Evolutionary conservation across 2,329 filamentous ascomycete genomes (phyloP).

Genomic region (Hyphodiscus sp.): DNA sequence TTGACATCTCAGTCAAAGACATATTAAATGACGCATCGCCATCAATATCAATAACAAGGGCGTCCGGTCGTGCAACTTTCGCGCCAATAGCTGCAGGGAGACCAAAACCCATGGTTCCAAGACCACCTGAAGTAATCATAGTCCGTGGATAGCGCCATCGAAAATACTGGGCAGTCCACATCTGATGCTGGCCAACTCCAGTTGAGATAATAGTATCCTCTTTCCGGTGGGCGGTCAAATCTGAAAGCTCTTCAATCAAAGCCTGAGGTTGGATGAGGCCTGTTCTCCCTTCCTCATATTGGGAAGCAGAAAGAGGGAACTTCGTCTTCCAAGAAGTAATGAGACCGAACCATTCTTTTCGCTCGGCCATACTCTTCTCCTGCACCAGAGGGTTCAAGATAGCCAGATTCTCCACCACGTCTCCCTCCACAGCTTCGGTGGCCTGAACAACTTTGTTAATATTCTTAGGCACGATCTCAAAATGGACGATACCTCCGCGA

Average conservation of each 20-base stretch:
- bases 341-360: slow-evolving; percentile 82
- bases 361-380: slow-evolving; percentile 52
- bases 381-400: slow-evolving; percentile 68
- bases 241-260: slow-evolving; percentile 82
- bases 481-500: slow-evolving; percentile 92
- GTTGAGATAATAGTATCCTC: slow-evolving; percentile 83
- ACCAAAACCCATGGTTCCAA: slow-evolving; percentile 96
- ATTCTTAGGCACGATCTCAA: slow-evolving; percentile 99
- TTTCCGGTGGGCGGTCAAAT: slow-evolving; percentile 74
- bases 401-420: slow-evolving; percentile 73
- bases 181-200: slow-evolving; percentile 96
- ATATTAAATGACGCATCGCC: slow-evolving; percentile 99
- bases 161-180: slow-evolving; percentile 98
- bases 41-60: slow-evolving; percentile 81
- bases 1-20: slow-evolving; percentile 92
- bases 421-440: slow-evolving; percentile 90
- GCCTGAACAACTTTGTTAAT: slow-evolving; percentile 99
- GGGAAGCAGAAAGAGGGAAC: slow-evolving; percentile 79
- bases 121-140: slow-evolving; percentile 94
- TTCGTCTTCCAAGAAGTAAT: slow-evolving; percentile 87
- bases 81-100: slow-evolving; percentile 92
- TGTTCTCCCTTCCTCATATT: slow-evolving; percentile 65
- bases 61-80: slow-evolving; percentile 67
- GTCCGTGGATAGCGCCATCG: slow-evolving; percentile 85
- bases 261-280: slow-evolving; percentile 92